A percentile compares a stretch with the other conserved stretches of the same genome.
phyloP scores from a whole-genome alignment of 1,284 basidiomycete genomes.

The Cryptococcus amylolentus region DNA sequence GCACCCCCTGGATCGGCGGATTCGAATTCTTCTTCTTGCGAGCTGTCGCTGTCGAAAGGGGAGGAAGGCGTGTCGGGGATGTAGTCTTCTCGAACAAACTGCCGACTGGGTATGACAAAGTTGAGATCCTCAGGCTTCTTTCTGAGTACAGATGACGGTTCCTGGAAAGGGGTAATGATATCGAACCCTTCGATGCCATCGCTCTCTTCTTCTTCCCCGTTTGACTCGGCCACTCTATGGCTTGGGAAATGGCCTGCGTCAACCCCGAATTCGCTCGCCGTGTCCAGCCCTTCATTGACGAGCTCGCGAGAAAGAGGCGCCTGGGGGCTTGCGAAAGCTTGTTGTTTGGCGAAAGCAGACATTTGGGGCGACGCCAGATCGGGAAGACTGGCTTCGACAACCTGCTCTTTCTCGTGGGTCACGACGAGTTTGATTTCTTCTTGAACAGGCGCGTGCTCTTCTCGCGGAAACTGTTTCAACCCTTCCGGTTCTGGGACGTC shows the following conservation, averaged over 20 bases:
- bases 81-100: neutral
- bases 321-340: neutral
- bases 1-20: neutral
- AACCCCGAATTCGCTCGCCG: neutral
- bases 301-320: neutral
- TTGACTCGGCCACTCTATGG: neutral
- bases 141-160: too few relatives aligned
- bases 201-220: too few relatives aligned
- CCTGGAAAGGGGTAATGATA: too few relatives aligned
- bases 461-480: neutral
- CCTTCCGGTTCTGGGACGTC: neutral
- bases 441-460: neutral
- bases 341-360: neutral
- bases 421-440: neutral
- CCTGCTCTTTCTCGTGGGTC: neutral
- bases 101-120: too few relatives aligned
- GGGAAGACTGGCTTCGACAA: neutral
- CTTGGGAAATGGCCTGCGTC: neutral
- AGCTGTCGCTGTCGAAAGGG: neutral
- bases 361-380: neutral
- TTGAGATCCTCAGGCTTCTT: too few relatives aligned
- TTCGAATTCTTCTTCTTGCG: neutral
- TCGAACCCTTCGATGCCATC: too few relatives aligned
- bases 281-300: neutral
- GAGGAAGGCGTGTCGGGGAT: neutral